These are phyloP conservation scores for Botrytis pseudocinerea DNA, from an alignment of 2,329 filamentous ascomycete species.

Conservation along the genomic window DNA sequence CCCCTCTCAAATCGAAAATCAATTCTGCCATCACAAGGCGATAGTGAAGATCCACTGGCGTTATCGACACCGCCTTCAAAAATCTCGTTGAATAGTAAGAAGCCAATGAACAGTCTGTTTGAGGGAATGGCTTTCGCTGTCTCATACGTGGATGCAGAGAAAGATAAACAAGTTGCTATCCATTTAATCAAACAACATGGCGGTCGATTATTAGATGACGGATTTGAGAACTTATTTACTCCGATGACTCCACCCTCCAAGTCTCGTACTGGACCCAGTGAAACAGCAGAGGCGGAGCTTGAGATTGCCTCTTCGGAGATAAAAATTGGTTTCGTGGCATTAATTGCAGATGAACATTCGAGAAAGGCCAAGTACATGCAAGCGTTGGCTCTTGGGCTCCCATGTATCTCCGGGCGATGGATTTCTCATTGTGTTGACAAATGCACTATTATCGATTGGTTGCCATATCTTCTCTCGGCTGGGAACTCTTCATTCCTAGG, in stretches of 20 bases:
- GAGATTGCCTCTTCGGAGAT: conserved; percentile 54
- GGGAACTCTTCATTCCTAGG: conserved; percentile 77
- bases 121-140: conserved; percentile 84
- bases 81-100: background rate
- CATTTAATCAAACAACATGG: conserved; percentile 68
- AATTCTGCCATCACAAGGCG: conserved; percentile 19
- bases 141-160: conserved; percentile 62
- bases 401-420: conserved; percentile 84
- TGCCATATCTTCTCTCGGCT: conserved; percentile 79
- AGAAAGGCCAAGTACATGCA: conserved; percentile 92
- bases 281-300: conserved; percentile 44
- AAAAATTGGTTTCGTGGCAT: conserved; percentile 72
- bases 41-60: conserved; percentile 36
- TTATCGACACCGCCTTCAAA: conserved; percentile 10
- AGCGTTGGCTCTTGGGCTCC: conserved; percentile 84
- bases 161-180: conserved; percentile 58
- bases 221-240: conserved; percentile 81
- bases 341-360: conserved; percentile 84
- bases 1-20: conserved; percentile 33
- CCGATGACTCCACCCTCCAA: conserved; percentile 11
- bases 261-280: conserved; percentile 25
- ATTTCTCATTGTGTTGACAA: conserved; percentile 68
- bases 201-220: conserved; percentile 68
- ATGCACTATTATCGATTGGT: conserved; percentile 67
- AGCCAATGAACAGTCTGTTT: conserved; percentile 54